These are phyloP conservation scores for Penicillium sp. DNA, from an alignment of 2,329 filamentous ascomycete genomes.

Conservation along the genomic window DNA sequence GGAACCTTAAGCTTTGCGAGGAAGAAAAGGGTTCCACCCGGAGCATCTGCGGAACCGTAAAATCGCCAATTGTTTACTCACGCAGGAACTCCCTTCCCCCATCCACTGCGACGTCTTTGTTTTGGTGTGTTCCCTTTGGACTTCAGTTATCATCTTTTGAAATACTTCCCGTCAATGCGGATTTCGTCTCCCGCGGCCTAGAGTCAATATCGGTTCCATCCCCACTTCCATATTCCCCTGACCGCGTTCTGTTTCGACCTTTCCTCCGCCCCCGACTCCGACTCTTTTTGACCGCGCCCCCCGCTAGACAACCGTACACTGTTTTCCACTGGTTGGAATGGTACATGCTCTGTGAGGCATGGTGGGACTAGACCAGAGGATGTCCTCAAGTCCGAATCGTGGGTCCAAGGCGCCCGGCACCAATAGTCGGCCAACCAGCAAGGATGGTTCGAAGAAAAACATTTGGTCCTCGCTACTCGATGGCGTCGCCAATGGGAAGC, in stretches of 20 bases:
- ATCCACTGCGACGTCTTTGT: constrained; percentile 13
- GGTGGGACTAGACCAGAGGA: constrained; percentile 39
- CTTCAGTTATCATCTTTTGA: neutral
- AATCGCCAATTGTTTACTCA: constrained; percentile 28
- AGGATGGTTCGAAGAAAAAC: constrained; percentile 72
- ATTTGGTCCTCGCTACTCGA: constrained; percentile 95
- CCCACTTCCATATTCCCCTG: constrained; percentile 32
- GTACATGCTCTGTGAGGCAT: constrained; percentile 33
- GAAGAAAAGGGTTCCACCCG: constrained; percentile 12
- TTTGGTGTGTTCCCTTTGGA: neutral
- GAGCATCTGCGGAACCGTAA: constrained; percentile 28
- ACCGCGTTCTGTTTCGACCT: constrained; percentile 22
- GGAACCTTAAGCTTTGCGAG: constrained; percentile 3
- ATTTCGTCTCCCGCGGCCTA: neutral
- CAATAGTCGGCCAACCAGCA: constrained; percentile 50
- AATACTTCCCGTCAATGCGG: neutral
- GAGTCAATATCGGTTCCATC: neutral
- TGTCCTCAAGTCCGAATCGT: constrained; percentile 40
- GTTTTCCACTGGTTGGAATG: constrained; percentile 30
- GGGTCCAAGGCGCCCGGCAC: constrained; percentile 32
- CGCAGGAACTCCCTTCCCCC: constrained; percentile 13
- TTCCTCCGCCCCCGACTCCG: constrained; percentile 20
- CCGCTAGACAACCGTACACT: neutral
- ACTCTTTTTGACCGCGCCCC: constrained; percentile 10
- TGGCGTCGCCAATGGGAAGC: constrained; percentile 83